Conservation (phyloP, 345 rosid species). For the Hibiscus syriacus region DNA sequence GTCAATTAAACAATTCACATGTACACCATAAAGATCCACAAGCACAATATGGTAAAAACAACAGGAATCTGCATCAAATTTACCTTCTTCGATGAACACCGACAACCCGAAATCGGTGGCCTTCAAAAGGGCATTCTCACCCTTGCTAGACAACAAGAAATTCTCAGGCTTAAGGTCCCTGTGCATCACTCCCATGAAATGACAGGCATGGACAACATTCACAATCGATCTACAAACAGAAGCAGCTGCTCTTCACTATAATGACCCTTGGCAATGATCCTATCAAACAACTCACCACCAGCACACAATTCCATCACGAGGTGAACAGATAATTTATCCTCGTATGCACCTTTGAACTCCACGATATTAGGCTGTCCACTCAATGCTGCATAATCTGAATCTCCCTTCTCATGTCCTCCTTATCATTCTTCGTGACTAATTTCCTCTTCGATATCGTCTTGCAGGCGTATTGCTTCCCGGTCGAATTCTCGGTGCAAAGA, state of each 20-base stretch:
- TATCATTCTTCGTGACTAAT: slow-evolving; percentile 51
- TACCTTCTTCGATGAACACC: slow-evolving; percentile 46
- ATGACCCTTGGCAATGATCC: slow-evolving; percentile 67
- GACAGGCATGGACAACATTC: slow-evolving; percentile 76
- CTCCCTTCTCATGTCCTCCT: slow-evolving; percentile 82
- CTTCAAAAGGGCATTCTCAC: slow-evolving; percentile 52
- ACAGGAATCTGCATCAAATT: background rate
- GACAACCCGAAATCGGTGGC: slow-evolving; percentile 90
- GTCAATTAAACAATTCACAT: background rate
- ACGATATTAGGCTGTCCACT: slow-evolving; percentile 90
- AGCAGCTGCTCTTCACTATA: slow-evolving; percentile 82
- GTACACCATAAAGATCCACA: background rate
- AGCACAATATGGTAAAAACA: background rate
- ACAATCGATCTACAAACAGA: slow-evolving; percentile 53
- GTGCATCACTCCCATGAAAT: slow-evolving; percentile 87
- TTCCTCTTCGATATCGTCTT: slow-evolving; percentile 82
- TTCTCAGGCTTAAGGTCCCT: slow-evolving; percentile 94
- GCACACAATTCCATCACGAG: slow-evolving; percentile 91
- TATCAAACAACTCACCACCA: slow-evolving; percentile 83
- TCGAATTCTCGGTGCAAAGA: slow-evolving; percentile 66
- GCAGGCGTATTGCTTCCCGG: slow-evolving; percentile 65
- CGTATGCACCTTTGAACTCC: slow-evolving; percentile 79
- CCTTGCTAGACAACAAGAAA: slow-evolving; percentile 66
- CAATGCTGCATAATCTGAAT: slow-evolving; percentile 92
- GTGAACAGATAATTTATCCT: slow-evolving; percentile 77